Evolutionary conservation across 495 filamentous ascomycete genomes (phyloP).

Genomic region (Talaromyces liani): DNA sequence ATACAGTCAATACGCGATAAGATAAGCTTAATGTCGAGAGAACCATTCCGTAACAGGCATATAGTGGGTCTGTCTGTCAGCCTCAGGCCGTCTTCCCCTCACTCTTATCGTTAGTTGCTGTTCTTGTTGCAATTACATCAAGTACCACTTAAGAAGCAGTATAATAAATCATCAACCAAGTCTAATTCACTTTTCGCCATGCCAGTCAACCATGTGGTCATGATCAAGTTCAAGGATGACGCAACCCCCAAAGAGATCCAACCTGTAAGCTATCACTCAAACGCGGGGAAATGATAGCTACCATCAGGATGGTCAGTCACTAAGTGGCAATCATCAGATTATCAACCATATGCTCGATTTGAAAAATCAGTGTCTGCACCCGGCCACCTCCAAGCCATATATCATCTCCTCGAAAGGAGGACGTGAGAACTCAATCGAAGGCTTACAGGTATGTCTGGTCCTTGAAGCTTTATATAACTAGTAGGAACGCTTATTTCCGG

Average conservation of each 20-base stretch:
- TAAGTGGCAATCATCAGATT: slow-evolving; percentile 18
- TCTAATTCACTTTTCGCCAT: background rate
- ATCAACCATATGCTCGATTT: slow-evolving; percentile 30
- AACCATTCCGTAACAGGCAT: background rate
- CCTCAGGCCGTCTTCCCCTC: background rate
- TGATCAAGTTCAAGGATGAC: slow-evolving; percentile 9
- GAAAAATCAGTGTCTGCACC: slow-evolving; percentile 28
- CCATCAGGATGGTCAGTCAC: background rate
- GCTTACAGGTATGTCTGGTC: slow-evolving; percentile 36
- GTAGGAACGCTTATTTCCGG: background rate
- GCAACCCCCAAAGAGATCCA: slow-evolving; percentile 3
- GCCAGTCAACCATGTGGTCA: slow-evolving; percentile 6
- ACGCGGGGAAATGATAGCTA: background rate
- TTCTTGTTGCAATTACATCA: background rate
- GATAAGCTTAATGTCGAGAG: background rate
- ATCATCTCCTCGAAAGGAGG: slow-evolving; percentile 49
- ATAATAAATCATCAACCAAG: background rate
- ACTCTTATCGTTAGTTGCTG: background rate
- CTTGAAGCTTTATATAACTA: background rate
- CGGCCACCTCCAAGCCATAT: slow-evolving; percentile 41
- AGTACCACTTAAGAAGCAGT: background rate
- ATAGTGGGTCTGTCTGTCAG: background rate
- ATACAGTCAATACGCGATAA: background rate
- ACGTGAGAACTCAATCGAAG: slow-evolving; percentile 51
- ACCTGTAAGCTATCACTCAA: slow-evolving; percentile 1